Evolutionary conservation across 1,284 basidiomycete genomes (phyloP).

Genomic region (Austroboletus niveus): DNA sequence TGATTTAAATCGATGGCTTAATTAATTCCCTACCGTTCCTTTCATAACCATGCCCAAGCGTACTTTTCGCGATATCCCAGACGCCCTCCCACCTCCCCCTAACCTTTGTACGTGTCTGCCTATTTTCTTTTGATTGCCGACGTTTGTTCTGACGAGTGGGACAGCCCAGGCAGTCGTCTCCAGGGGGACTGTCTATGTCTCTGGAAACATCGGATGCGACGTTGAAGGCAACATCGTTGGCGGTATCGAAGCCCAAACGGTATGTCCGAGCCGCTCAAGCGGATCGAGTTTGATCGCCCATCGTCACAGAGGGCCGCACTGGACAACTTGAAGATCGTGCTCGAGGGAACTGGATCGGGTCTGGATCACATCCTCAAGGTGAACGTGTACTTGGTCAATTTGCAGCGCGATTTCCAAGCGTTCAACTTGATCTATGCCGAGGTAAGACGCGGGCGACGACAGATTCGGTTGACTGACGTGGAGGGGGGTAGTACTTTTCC

Average conservation of each 20-base stretch:
- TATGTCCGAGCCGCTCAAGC: conserved; percentile 32
- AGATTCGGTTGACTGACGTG: neutral
- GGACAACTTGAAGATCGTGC: conserved; percentile 55
- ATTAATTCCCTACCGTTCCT: too few relatives aligned
- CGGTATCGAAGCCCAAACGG: conserved; percentile 38
- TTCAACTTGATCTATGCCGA: conserved; percentile 57
- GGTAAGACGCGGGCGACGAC: conserved; percentile 30
- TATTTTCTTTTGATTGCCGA: neutral
- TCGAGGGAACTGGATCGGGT: conserved; percentile 59
- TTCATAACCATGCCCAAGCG: conserved; percentile 30
- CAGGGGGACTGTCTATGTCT: conserved; percentile 51
- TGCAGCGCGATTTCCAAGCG: conserved; percentile 46
- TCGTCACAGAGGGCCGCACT: conserved; percentile 48
- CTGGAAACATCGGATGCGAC: conserved; percentile 57
- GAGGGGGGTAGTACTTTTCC: conserved; percentile 46
- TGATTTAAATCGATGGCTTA: too few relatives aligned
- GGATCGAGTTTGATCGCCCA: conserved; percentile 24
- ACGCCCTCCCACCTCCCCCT: conserved; percentile 47
- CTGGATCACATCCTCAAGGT: conserved; percentile 61
- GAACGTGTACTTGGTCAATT: conserved; percentile 56
- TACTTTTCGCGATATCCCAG: conserved; percentile 39
- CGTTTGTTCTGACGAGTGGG: too few relatives aligned
- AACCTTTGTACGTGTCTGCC: conserved; percentile 43
- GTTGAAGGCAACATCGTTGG: conserved; percentile 51
- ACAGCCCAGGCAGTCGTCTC: conserved; percentile 53